These are phyloP conservation scores for Ascoidea asiatica DNA, from an alignment of 805 yeast genomes.

Conservation along the genomic window DNA sequence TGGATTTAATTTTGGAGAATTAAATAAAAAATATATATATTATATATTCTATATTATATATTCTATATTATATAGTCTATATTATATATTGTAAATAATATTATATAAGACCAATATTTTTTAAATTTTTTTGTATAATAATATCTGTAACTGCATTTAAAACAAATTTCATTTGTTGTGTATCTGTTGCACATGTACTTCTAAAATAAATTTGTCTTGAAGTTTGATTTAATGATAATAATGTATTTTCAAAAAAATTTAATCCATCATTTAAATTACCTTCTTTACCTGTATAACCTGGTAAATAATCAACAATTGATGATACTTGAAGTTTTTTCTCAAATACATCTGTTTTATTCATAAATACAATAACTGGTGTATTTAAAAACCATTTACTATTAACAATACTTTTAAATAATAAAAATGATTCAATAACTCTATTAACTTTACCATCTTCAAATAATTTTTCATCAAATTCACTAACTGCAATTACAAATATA, in stretches of 20 bases:
- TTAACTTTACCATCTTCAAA: conserved; percentile 85
- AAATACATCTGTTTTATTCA: conserved; percentile 80
- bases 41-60: too few species aligned
- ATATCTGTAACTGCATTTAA: conserved; percentile 86
- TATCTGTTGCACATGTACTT: conserved; percentile 92
- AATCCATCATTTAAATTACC: conserved; percentile 54
- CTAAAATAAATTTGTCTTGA: conserved; percentile 79
- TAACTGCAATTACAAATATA: conserved; percentile 74
- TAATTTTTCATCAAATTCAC: conserved; percentile 85
- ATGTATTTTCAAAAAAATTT: conserved; percentile 56
- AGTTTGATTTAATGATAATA: conserved; percentile 46
- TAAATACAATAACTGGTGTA: conserved; percentile 80
- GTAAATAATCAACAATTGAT: conserved; percentile 62
- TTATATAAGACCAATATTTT: conserved; percentile 61
- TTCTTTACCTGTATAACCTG: conserved; percentile 59
- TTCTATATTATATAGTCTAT: too few species aligned
- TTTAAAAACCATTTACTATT: conserved; percentile 75
- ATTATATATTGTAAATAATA: too few species aligned
- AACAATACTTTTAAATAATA: conserved; percentile 69
- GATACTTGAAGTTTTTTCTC: conserved; percentile 52
- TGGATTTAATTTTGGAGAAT: too few species aligned
- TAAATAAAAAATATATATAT: too few species aligned
- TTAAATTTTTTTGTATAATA: conserved; percentile 71
- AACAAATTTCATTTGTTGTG: conserved; percentile 78
- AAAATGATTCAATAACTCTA: conserved; percentile 81